These are phyloP conservation scores for Annulohypoxylon stygium DNA, from an alignment of 495 filamentous ascomycete species.

Conservation along the genomic window DNA sequence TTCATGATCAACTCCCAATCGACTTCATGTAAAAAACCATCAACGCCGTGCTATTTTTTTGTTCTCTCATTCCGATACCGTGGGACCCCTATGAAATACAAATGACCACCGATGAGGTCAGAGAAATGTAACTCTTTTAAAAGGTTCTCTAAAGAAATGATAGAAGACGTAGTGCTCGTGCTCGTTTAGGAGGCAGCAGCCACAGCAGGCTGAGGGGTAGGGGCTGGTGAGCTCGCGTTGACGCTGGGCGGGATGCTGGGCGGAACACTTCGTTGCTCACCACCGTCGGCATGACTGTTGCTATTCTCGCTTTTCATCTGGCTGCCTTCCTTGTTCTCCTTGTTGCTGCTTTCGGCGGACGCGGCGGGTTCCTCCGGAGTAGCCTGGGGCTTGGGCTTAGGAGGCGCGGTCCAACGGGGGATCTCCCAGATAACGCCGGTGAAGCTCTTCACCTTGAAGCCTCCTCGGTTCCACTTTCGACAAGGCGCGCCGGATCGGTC, in stretches of 20 bases:
- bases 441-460: conserved; percentile 89
- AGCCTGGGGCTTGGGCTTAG: conserved; percentile 60
- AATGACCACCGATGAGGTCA: conserved; percentile 9
- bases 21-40: conserved; percentile 14
- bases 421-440: conserved; percentile 90
- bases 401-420: conserved; percentile 83
- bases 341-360: conserved; percentile 78
- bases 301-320: conserved; percentile 80
- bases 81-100: conserved; percentile 36
- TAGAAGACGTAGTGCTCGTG: background rate
- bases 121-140: conserved; percentile 13
- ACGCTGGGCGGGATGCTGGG: conserved; percentile 58
- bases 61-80: conserved; percentile 29
- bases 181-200: conserved; percentile 40
- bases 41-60: conserved; percentile 47
- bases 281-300: conserved; percentile 66
- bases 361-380: conserved; percentile 52
- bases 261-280: conserved; percentile 59
- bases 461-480: conserved; percentile 88
- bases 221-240: conserved; percentile 61
- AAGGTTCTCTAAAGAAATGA: background rate
- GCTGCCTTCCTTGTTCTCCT: conserved; percentile 78
- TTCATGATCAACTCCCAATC: conserved; percentile 12
- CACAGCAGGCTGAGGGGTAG: conserved; percentile 40
- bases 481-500: conserved; percentile 92